Evolutionary conservation across 495 filamentous ascomycete species (phyloP), one percentile per base, ranked within the genome.

Genomic region (Hypoxylon lienhwacheense): DNA sequence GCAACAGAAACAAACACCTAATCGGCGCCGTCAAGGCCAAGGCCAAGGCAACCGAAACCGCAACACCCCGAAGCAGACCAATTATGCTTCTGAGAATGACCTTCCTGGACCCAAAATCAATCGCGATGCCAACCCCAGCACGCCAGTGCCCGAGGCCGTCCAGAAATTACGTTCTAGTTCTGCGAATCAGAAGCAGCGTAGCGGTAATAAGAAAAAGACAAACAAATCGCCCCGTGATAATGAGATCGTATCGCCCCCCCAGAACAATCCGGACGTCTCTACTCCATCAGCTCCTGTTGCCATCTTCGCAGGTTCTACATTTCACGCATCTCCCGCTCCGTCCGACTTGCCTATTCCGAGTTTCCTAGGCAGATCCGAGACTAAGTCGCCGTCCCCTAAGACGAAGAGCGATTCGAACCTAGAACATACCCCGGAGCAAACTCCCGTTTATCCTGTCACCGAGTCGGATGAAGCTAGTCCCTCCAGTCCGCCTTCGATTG

Each of bases 271-370:
- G 4, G 72, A 69, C 19, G 65, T 68, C n/a, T 66, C 47, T 24
- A 79, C 73, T 1, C 64, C 64, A n/a, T 72, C 80, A 12, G 79
- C 75, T 33, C 66, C 80, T n/a, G n/a, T n/a, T n/a, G n/a, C n/a
- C 52, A 79, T 89, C 50, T 99, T 96, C 69, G 93, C 93, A 10
- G 93, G 93, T 11, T 88, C 91, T 11, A 95, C 89, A 0, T 99
- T 99, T 69, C 92, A 97, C 66, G 87, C 89, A 7, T 99, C 93
- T 1, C 93, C 93, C 10, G 91, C 91, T 2, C 88, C 95, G 1
- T 92, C 91, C 2, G 82, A 89, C n/a, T 79, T 99, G 4, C 95
- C 95, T 0, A 88, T 96, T 32, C 93, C 93, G 1, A 93, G 84
- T 66, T 96, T 96, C 67, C 81, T 96, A 44, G 88, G 87, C n/a